These are phyloP conservation scores for Codiaeum variegatum DNA, from an alignment of 441 rosid genomes.

Conservation along the genomic window DNA sequence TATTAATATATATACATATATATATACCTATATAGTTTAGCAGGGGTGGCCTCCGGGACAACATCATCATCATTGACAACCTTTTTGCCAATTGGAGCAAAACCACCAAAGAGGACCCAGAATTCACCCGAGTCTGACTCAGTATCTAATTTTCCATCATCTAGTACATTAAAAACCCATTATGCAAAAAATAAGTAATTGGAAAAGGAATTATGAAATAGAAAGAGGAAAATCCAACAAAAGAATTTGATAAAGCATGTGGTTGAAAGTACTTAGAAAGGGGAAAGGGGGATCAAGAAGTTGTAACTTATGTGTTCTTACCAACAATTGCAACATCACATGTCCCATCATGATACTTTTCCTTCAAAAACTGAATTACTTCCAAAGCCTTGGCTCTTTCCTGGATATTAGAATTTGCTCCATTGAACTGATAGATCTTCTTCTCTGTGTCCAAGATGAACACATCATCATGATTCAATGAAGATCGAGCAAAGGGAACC, in stretches of 20 bases:
- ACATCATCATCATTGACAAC: conserved; percentile 73
- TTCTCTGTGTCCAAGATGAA: conserved; percentile 55
- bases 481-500: conserved; percentile 90
- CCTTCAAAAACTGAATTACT: conserved; percentile 90
- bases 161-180: conserved; percentile 36
- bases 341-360: conserved; percentile 87
- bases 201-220: background rate
- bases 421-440: conserved; percentile 62
- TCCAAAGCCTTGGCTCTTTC: conserved; percentile 98
- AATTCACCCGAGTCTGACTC: conserved; percentile 98
- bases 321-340: conserved; percentile 89
- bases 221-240: conserved; percentile 42
- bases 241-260: too few relatives aligned
- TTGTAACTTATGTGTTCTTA: too few relatives aligned
- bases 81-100: conserved; percentile 97
- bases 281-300: too few relatives aligned
- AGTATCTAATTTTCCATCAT: conserved; percentile 96
- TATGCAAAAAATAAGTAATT: conserved; percentile 2
- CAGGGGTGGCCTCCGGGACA: conserved; percentile 63
- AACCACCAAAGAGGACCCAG: conserved; percentile 97
- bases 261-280: too few relatives aligned
- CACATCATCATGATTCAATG: conserved; percentile 91
- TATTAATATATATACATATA: too few relatives aligned
- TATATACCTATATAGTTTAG: conserved; percentile 83
- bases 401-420: conserved; percentile 91